These are phyloP conservation scores for Boletus rex-veris DNA, from an alignment of 768 basidiomycete species.

Conservation along the genomic window DNA sequence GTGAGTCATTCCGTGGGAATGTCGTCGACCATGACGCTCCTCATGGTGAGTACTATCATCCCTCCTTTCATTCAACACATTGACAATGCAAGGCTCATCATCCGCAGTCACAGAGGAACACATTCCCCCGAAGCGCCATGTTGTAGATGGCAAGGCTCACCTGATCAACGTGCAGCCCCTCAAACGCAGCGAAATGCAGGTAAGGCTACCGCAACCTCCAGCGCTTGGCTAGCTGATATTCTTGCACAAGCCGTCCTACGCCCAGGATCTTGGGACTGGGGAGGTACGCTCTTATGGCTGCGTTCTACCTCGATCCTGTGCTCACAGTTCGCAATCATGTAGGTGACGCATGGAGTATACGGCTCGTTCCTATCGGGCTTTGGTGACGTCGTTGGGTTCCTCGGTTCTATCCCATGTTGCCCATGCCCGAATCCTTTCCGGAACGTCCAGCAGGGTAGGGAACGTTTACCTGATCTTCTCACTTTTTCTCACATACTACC, in stretches of 20 bases:
- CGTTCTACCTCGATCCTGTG: neutral
- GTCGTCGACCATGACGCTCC: conserved; percentile 73
- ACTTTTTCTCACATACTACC: conserved; percentile 17
- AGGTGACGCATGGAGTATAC: conserved; percentile 83
- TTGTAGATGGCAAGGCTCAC: conserved; percentile 30
- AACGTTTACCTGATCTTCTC: neutral
- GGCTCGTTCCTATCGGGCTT: conserved; percentile 75
- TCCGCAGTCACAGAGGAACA: conserved; percentile 64
- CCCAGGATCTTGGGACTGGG: conserved; percentile 77
- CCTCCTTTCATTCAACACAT: neutral
- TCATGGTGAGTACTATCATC: conserved; percentile 43
- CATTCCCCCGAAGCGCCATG: conserved; percentile 32
- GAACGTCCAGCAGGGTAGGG: conserved; percentile 75
- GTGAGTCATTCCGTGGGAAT: conserved; percentile 43
- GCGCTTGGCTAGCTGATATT: conserved; percentile 4
- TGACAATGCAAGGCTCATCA: conserved; percentile 11
- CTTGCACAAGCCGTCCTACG: conserved; percentile 70
- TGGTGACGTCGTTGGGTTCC: conserved; percentile 62
- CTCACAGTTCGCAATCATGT: neutral
- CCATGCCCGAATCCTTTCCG: conserved; percentile 83
- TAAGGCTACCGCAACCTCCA: conserved; percentile 23
- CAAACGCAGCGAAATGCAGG: conserved; percentile 86
- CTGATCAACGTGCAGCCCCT: conserved; percentile 83
- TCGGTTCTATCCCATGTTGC: conserved; percentile 80
- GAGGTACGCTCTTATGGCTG: conserved; percentile 37